Evolutionary conservation across 345 rosid species (phyloP).

Genomic region (Salix viminalis): DNA sequence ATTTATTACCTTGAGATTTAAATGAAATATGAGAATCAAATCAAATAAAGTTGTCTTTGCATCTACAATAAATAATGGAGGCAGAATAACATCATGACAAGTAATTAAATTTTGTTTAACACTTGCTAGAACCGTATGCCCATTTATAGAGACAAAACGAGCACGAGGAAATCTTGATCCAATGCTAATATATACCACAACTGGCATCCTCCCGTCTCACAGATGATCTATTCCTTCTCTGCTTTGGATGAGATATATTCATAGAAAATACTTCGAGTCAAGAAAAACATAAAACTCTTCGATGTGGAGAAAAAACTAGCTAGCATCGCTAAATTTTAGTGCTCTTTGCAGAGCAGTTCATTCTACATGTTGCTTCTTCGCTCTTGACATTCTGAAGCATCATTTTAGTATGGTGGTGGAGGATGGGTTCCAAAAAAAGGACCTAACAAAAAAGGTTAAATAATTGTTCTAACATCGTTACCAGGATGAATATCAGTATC

Average conservation of each 20-base stretch:
- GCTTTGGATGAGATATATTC: neutral
- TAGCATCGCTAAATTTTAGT: neutral
- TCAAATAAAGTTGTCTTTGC: too few species aligned
- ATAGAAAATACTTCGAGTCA: neutral
- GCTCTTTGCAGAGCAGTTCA: neutral
- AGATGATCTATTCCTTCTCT: neutral
- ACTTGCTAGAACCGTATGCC: too few species aligned
- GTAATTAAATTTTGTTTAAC: too few species aligned
- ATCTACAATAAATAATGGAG: too few species aligned
- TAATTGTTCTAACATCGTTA: neutral
- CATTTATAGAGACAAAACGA: too few species aligned
- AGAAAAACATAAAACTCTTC: neutral
- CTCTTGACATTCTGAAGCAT: neutral
- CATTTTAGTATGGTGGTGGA: slow-evolving; percentile 49
- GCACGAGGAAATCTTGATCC: too few species aligned
- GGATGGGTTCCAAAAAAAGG: slow-evolving; percentile 57
- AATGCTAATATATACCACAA: neutral
- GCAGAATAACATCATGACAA: too few species aligned
- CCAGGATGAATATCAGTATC: neutral
- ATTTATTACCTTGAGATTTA: too few species aligned
- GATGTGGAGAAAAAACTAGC: neutral
- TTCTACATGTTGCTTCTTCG: neutral
- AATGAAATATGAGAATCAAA: too few species aligned
- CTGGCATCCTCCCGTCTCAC: neutral
- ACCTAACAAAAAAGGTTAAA: slow-evolving; percentile 26